Base-by-base conservation (phyloP, 768 basidiomycete species). In the Collybia sordida region DNA sequence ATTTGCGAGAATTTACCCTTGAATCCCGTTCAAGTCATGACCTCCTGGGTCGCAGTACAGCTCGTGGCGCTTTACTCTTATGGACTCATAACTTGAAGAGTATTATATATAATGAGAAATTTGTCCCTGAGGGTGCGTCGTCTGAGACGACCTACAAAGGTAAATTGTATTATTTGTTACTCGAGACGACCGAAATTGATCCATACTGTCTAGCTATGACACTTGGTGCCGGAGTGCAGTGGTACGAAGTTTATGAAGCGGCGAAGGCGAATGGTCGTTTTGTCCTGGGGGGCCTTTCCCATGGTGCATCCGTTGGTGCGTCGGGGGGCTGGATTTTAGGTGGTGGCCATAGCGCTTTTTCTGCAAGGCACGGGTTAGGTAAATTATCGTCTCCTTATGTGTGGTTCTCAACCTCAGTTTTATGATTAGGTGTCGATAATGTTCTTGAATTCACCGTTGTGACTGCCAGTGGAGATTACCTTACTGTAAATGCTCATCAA, bases 401-500 rank as follows among this genome's bases (percentile, higher is more conserved):
- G 7, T 15, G 2, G 21, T 45, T 18, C 34, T 21, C n/a, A 14
- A 15, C 12, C 34, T 14, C 55, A 39, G 28, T 15, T 38, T 15
- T 42, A 25, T 18, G 11, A 25, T 19, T 27, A 75, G 77, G 75
- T 31, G 72, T 77, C 22, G 79, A 79, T 60, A 77, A 78, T 24
- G 70, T 69, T 9, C 47, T 79, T 6, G 65, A 82, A 50, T 74
- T 80, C 49, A 68, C 61, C 0, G 53, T 78, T 2, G 73, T 82
- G 2, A 72, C 68, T 6, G 65, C 80, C 5, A 64, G 66, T 6
- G 78, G 78, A 3, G 51, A 68, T 9, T 59, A 67, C 35, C 56
- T 76, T 43, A 69, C 56, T 3, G 72, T 65, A 17, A 82, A 81
- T 55, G 52, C 55, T 0, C 60, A 71, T 55, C 63, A 68, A 34